Evolutionary conservation across 805 yeast species (phyloP), one percentile per base, ranked within the genome.

Genomic region (Ogataea pini): DNA sequence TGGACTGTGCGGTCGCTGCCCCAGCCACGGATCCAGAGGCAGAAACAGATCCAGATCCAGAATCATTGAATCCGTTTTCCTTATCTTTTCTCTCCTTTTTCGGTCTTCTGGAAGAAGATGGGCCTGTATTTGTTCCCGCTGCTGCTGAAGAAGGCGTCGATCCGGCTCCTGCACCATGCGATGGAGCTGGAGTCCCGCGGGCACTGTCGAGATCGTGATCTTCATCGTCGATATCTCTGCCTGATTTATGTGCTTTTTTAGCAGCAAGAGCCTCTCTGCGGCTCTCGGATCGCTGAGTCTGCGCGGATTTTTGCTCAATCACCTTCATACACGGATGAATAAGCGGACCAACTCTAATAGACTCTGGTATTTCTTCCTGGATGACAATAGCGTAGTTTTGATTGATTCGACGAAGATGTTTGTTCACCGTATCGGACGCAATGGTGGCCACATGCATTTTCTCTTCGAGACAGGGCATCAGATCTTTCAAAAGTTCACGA

Each of bases 391-490:
- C 86, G 71, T 81, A 91, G 61, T 88, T 96, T 56, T 85, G 80
- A 62, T 91, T 87, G 54, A 94, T 76, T 44, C 97, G 75, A 44
- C 74, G 76, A 47, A 89, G 69, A 60, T 89, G 86, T 49, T 83
- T 80, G 25, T 76, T 70, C 39, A 90, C 76, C 10, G 84, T 77
- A 58, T 91, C 97, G 25, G 88, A 78, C 18, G 97, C 97, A 33
- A 89, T 84, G 1, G 92, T 85, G 4, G 97, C 92, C 36, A 94
- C 97, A 65, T 92, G 97, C 95, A 94, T 89, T 68, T 94, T 94
- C 65, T 94, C 97, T 64, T 92, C 98, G 47, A 92, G 69, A 52
- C 96, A 88, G 0, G 98, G 97, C 72, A 92, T 82, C 47, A 92
- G 74, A 49, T 88, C 96, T 53, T 72, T 74, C 54, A 80, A 71